phyloP scores from a whole-genome alignment of 352 stramenopile species.

The Pythium chondricola region DNA sequence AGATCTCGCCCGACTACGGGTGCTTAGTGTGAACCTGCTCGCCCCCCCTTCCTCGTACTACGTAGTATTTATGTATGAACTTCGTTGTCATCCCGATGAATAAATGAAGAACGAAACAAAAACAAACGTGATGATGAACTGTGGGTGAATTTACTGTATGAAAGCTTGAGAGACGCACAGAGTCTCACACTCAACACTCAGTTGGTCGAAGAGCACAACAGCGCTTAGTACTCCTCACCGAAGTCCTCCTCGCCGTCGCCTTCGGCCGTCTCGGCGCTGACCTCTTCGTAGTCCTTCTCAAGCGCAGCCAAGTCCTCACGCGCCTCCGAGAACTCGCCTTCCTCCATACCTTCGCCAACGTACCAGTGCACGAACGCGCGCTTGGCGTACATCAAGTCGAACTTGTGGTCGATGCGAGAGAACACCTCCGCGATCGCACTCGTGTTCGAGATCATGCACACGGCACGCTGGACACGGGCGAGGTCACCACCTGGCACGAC shows the following conservation, averaged over 20 bases:
- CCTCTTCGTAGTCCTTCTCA: constrained; percentile 99
- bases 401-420: constrained; percentile 98
- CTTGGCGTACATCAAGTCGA: constrained; percentile 99
- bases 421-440: constrained; percentile 98
- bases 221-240: constrained; percentile 81
- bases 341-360: constrained; percentile 99
- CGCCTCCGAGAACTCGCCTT: constrained; percentile 99
- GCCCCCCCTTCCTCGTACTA: too few species aligned
- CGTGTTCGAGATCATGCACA: constrained; percentile 99
- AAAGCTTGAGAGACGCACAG: too few species aligned
- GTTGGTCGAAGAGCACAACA: not conserved
- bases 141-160: too few species aligned
- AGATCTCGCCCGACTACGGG: constrained; percentile 55
- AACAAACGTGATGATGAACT: too few species aligned
- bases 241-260: constrained; percentile 92
- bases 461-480: constrained; percentile 94
- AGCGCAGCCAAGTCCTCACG: constrained; percentile 97
- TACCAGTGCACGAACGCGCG: constrained; percentile 99
- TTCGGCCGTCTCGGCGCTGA: constrained; percentile 97
- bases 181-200: too few species aligned
- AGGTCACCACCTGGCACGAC: constrained; percentile 96
- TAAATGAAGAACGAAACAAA: too few species aligned
- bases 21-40: too few species aligned
- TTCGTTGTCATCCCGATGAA: too few species aligned
- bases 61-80: too few species aligned